phyloP scores from a whole-genome alignment of 2,329 filamentous ascomycete species.

The Pseudopithomyces maydicus region DNA sequence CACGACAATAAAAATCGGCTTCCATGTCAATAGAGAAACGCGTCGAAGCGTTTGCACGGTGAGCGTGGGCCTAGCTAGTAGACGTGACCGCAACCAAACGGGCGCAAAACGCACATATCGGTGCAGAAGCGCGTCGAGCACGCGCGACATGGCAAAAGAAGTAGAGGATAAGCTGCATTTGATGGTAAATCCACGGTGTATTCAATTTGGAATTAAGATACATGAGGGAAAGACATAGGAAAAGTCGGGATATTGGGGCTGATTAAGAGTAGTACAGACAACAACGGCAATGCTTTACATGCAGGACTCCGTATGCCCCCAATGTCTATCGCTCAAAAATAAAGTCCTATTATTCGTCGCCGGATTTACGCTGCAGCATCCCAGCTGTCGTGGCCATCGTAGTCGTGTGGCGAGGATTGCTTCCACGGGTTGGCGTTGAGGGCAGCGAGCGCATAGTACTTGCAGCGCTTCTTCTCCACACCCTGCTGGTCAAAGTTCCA shows the following conservation, averaged over 20 bases:
- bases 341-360: background rate
- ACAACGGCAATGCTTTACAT: conserved; percentile 12
- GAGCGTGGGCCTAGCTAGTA: background rate
- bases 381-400: background rate
- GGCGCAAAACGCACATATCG: background rate
- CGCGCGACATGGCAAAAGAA: too few relatives aligned
- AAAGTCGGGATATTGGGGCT: conserved; percentile 10
- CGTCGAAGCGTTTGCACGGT: background rate
- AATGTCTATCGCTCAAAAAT: conserved; percentile 6
- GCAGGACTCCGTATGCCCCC: conserved; percentile 10
- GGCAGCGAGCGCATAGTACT: conserved; percentile 16
- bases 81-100: background rate
- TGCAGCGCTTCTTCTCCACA: background rate
- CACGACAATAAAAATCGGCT: background rate
- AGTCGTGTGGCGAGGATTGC: conserved; percentile 2
- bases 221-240: conserved; percentile 11
- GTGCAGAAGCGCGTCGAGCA: background rate
- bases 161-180: background rate
- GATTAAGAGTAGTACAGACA: conserved; percentile 13
- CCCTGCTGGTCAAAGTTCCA: conserved; percentile 23
- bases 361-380: background rate
- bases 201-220: conserved; percentile 24
- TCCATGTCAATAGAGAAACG: background rate
- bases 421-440: conserved; percentile 18
- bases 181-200: conserved; percentile 8